These are phyloP conservation scores for Gentiana macrophylla DNA, from an alignment of 257 asterid genomes.

Conservation along the genomic window DNA sequence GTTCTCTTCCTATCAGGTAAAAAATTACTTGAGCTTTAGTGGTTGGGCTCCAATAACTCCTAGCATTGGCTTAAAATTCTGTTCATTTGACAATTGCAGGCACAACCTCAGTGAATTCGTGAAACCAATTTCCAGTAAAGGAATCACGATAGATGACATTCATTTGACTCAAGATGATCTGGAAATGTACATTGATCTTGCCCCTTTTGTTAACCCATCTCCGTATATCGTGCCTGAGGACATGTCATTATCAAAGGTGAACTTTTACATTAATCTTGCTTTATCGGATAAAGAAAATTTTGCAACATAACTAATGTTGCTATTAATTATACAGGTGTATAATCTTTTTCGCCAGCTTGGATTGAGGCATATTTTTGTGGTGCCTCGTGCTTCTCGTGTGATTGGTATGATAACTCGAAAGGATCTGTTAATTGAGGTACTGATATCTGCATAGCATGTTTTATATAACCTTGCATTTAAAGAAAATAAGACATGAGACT, in stretches of 20 bases:
- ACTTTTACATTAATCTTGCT: slow-evolving; percentile 5
- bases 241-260: slow-evolving; percentile 95
- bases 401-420: slow-evolving; percentile 86
- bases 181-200: slow-evolving; percentile 97
- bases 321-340: slow-evolving; percentile 69
- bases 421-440: slow-evolving; percentile 92
- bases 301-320: slow-evolving; percentile 1
- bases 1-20: slow-evolving; percentile 78
- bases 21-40: background rate
- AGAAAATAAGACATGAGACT: too few relatives aligned
- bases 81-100: slow-evolving; percentile 37
- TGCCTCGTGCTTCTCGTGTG: slow-evolving; percentile 96
- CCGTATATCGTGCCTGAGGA: slow-evolving; percentile 95
- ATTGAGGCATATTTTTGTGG: slow-evolving; percentile 78
- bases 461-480: too few relatives aligned
- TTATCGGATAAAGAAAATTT: slow-evolving; percentile 5
- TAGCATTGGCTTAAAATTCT: background rate
- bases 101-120: slow-evolving; percentile 87
- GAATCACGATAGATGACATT: slow-evolving; percentile 67
- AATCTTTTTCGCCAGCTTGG: slow-evolving; percentile 96
- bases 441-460: slow-evolving; percentile 6
- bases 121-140: slow-evolving; percentile 92
- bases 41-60: background rate
- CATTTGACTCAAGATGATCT: slow-evolving; percentile 74
- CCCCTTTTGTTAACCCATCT: slow-evolving; percentile 82